Conservation (phyloP, 768 basidiomycete species). For the Podaxis carcinomalis region DNA sequence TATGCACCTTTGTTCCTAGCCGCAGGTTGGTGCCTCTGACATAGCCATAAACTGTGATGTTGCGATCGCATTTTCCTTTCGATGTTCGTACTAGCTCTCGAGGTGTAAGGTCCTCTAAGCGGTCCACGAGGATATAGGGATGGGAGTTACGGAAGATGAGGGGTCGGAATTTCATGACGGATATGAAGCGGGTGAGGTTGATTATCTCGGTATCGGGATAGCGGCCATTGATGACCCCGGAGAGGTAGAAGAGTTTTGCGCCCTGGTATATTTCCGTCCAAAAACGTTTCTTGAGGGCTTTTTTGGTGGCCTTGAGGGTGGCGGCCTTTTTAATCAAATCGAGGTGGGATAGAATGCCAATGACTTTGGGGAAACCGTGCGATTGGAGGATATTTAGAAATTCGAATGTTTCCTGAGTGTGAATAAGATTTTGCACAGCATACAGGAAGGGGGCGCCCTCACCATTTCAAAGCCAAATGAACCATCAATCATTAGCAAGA, state of each 20-base stretch:
- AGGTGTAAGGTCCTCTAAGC: slow-evolving; percentile 91
- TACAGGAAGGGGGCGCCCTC: slow-evolving; percentile 17
- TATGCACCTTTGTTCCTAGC: slow-evolving; percentile 75
- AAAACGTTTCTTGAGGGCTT: slow-evolving; percentile 93
- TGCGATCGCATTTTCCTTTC: slow-evolving; percentile 91
- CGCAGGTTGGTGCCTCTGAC: slow-evolving; percentile 86
- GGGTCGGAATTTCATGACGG: slow-evolving; percentile 98
- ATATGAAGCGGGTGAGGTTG: slow-evolving; percentile 93
- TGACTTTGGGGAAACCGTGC: slow-evolving; percentile 98
- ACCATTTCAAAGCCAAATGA: slow-evolving; percentile 99
- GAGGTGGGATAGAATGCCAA: slow-evolving; percentile 92
- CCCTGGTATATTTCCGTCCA: slow-evolving; percentile 99
- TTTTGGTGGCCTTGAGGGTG: slow-evolving; percentile 86
- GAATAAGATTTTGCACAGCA: neutral
- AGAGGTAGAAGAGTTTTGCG: slow-evolving; percentile 96
- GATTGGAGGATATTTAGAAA: slow-evolving; percentile 96
- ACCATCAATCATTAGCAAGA: slow-evolving; percentile 96
- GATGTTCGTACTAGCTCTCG: slow-evolving; percentile 74
- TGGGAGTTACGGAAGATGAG: slow-evolving; percentile 94
- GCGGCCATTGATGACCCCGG: slow-evolving; percentile 93
- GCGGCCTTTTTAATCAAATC: slow-evolving; percentile 94
- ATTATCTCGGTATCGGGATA: slow-evolving; percentile 97
- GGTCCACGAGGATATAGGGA: slow-evolving; percentile 92
- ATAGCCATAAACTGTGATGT: slow-evolving; percentile 91
- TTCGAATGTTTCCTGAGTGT: slow-evolving; percentile 89